Conservation (phyloP, 75 land plant genomes). For the Adiantum capillusveneris region DNA sequence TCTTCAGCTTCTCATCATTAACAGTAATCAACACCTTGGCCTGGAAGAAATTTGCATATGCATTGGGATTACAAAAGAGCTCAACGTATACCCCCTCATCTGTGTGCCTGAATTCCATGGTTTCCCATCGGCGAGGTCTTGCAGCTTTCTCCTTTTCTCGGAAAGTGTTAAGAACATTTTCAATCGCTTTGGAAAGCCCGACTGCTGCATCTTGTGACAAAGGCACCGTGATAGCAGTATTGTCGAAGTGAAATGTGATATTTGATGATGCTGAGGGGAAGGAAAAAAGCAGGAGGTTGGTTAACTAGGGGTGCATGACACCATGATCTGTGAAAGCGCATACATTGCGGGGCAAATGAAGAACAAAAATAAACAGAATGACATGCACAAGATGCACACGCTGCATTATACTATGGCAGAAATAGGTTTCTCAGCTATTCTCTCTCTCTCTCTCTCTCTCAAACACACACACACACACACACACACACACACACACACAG, state of each 20-base stretch:
- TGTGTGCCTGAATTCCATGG: conserved; percentile 28
- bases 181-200: conserved; percentile 21
- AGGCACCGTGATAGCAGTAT: conserved; percentile 30
- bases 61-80: conserved; percentile 43
- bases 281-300: too few species aligned
- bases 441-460: too few species aligned
- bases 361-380: too few species aligned
- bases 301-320: too few species aligned
- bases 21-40: conserved; percentile 36
- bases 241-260: conserved; percentile 33
- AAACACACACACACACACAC: too few species aligned
- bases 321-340: too few species aligned
- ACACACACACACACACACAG: too few species aligned
- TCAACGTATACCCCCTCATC: conserved; percentile 32
- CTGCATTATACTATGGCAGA: too few species aligned
- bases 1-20: conserved; percentile 25
- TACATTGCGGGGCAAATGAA: too few species aligned
- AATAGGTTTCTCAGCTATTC: too few species aligned
- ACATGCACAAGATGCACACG: too few species aligned
- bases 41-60: conserved; percentile 39
- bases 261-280: too few species aligned
- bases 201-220: conserved; percentile 25
- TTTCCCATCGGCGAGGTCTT: conserved; percentile 32
- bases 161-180: conserved; percentile 25
- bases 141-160: conserved; percentile 28